Base-by-base conservation (phyloP, 2,329 filamentous ascomycete genomes). In the Epichloe sylvatica region DNA sequence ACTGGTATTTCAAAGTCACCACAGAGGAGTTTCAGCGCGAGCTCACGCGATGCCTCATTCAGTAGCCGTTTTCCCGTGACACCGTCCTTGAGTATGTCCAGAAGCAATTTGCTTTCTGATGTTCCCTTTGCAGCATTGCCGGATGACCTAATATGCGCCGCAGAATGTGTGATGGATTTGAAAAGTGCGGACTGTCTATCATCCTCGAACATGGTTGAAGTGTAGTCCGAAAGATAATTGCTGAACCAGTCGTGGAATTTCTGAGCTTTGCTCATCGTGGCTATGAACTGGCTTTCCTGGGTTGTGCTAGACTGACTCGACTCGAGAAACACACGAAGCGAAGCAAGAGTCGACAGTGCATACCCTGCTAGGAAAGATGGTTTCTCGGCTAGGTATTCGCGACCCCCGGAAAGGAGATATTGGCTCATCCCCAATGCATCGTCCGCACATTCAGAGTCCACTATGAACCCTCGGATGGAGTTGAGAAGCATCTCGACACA, bases 401-500 rank as follows among this genome's bases (percentile, higher is more conserved):
- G 69, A 7, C 91, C 89, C 89, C 77, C 75, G 5, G 77, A 71
- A 13, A 97, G 72, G 1, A 99, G 74, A 64, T 94, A 96, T 63
- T 88, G 84, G 52, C 86, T 81, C 35, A 98, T 77, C 0, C 90
- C 91, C 42, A 97, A 74, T 1, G 86, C 83, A 68, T 98, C 92
- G 60, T 95, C 87, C 9, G 90, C 86, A 64, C 91, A 97, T 60
- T 94, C 84, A 0, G 83, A 76, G 56, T 97, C 84, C 1, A 83
- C 83, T 5, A 97, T 71, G 56, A 89, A 94, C 0, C 81, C 80
- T 9, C 84, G 76, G 19, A 95, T 72, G 1, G 85, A 83, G 58
- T 89, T 86, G 2, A 98, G 73, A 0, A 94, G 73, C 86, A 96
- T 92, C 64, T 98, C 87, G 13, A 96, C 65, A 11, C 88, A 86